Base-by-base conservation (phyloP, 2,329 filamentous ascomycete species). In the Ustulina deusta region DNA sequence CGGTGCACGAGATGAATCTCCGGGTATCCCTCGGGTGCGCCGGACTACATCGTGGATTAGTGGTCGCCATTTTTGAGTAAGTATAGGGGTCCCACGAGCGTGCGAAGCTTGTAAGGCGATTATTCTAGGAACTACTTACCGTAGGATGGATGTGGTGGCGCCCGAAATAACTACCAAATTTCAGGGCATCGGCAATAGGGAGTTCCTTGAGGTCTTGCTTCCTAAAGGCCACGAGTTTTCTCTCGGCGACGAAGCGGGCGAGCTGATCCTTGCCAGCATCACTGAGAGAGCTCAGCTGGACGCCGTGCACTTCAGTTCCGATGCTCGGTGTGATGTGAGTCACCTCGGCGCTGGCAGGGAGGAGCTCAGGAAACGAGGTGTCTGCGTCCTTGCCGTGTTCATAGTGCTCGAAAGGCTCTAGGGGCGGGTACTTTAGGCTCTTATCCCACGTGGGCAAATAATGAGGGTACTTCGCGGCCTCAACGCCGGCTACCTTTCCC, bases 91-190 rank as follows among this genome's bases (percentile, higher is more conserved):
- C 34, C 27, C n/a, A 25, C 46, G 46, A 54, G 44, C 36, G 49
- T n/a, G 22, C 2, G 38, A 40, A 29, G 32, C 22, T 15, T 38
- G 9, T 6, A 20, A 29, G 25, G 27, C 5, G 20, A 44, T 27
- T 0, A 15, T 2, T 15, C 20, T 9, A 13, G 42, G 22, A 27
- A 25, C 22, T 20, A 22, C 67, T 59, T 62, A 67, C 67, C 0
- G 91, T 92, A 3, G 92, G 92, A 74, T 95, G 93, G 65, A 95
- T 92, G 81, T 96, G 93, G 73, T 92, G 91, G 9, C 91, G 89
- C 54, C 93, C 93, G 75, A 94, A 96, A 81, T 94, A 94, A 60
- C 87, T 85, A 57, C 89, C 92, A 71, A 89, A 90, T 22, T 90
- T 84, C 42, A 93, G 83, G 1, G 90, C 92, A 9, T 92, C 85